Base-by-base conservation (phyloP, 1,139 yeast genomes). In the Diutina neorugosa region DNA sequence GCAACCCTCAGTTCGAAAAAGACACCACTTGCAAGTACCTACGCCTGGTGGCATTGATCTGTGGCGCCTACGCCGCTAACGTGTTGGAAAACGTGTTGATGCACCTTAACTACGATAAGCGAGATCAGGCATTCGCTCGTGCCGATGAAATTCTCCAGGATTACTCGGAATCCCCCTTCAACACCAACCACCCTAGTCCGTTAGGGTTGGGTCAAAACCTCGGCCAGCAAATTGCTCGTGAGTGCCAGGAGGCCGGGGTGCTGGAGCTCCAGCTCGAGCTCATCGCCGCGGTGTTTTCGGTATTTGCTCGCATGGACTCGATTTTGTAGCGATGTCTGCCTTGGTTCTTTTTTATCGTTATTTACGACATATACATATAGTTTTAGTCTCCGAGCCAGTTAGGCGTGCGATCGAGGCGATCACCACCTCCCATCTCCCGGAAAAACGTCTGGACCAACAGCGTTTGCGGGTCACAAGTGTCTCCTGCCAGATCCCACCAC, bases 401-500 rank as follows among this genome's bases (percentile, higher is more conserved):
- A 8, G 18, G 20, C 6, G 20, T n/a, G 9, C 19, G 43, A 20
- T 40, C 43, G 19, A 40, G 43, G 4, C 9, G 7, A 12, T 40
- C 20, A 8, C 1, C 8, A 11, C 77, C 77, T 2, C 78, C 77
- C 19, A 79, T 54, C 50, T 66, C 72, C 31, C 69, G 65, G 27
- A 75, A 74, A 64, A 77, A 80, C 27, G 62, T 67, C 19, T 57
- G 54, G 5, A 82, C 63, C 43, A 81, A 63, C 1, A 80, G 74
- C 46, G 70, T 62, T 0, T 63, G 56, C 1, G 61, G 59, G 34
- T 68, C 62, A 0, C 54, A 44, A 2, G 62, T 57, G 61, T 89
- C 96, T 0, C 96, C 96, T 54, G 84, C 75, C 0, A 96, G 84
- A 61, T 90, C 96, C 98, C 98, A 93, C 84, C 89, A 90, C 82